phyloP scores from a whole-genome alignment of 306 rosid species.

The Cicer pinnatifidum region DNA sequence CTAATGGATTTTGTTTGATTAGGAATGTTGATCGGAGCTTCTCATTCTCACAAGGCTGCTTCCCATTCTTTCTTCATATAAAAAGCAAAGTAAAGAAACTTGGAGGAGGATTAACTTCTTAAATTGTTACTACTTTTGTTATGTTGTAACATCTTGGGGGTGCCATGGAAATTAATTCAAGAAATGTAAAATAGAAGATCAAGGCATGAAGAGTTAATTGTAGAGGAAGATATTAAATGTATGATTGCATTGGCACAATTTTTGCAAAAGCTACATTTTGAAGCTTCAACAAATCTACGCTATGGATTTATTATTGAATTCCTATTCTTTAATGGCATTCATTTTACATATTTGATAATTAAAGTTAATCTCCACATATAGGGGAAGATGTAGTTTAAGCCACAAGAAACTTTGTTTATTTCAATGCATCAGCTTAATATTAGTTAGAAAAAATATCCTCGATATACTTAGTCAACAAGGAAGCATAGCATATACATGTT shows the following conservation, averaged over 20 bases:
- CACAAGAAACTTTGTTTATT: conserved; percentile 18
- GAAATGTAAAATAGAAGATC: conserved; percentile 14
- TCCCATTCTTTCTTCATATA: conserved; percentile 50
- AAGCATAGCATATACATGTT: conserved; percentile 5
- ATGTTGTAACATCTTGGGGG: neutral
- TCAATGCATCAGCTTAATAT: neutral
- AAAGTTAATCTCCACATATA: neutral
- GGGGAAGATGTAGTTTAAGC: conserved; percentile 30
- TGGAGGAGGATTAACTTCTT: conserved; percentile 41
- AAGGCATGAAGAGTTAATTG: neutral
- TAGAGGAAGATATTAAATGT: too few relatives aligned
- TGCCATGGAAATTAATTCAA: conserved; percentile 4
- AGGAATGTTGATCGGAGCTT: conserved; percentile 50
- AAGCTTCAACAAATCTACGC: too few relatives aligned
- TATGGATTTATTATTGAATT: neutral
- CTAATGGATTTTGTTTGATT: conserved; percentile 36
- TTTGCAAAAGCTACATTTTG: too few relatives aligned
- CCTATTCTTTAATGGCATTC: neutral
- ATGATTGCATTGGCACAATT: too few relatives aligned
- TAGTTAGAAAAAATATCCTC: neutral
- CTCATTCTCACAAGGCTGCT: conserved; percentile 59
- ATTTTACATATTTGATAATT: conserved; percentile 13
- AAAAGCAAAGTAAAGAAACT: conserved; percentile 51
- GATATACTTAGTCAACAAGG: neutral
- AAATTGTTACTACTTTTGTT: conserved; percentile 3